A percentile compares a stretch with the other conserved stretches of the same genome.
Conservation (phyloP, 208 protist species). For the Porcisia hertigi region DNA sequence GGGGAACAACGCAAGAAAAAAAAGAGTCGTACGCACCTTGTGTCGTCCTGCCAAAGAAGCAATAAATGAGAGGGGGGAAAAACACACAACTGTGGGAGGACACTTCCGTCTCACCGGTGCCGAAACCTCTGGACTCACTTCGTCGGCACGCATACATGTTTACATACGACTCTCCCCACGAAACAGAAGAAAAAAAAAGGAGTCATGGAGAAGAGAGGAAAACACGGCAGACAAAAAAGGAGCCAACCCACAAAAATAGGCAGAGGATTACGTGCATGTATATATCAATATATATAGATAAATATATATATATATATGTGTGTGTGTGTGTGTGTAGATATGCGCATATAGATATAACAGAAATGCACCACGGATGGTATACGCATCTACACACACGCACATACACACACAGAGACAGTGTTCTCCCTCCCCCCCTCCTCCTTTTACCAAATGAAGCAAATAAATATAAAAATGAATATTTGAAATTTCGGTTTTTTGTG, state of each 20-base stretch:
- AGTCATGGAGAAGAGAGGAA: background rate
- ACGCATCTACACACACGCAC: too few relatives aligned
- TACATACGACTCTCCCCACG: background rate
- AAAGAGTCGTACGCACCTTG: background rate
- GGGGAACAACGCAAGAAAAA: background rate
- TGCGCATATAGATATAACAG: background rate
- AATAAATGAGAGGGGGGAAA: background rate
- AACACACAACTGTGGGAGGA: background rate
- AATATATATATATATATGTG: background rate
- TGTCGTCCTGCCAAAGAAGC: background rate
- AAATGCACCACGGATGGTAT: background rate
- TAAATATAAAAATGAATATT: too few relatives aligned
- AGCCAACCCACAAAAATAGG: background rate
- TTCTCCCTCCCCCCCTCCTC: too few relatives aligned
- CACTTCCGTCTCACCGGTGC: too few relatives aligned
- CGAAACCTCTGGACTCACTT: too few relatives aligned
- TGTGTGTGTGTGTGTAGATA: background rate
- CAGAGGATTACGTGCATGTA: background rate
- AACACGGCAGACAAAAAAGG: background rate
- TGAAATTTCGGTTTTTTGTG: too few relatives aligned
- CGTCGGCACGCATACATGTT: too few relatives aligned
- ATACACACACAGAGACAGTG: too few relatives aligned
- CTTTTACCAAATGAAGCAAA: too few relatives aligned
- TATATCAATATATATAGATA: background rate
- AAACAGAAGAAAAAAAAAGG: conserved; percentile 3